Base-by-base conservation (phyloP, 2,329 filamentous ascomycete genomes). In the Verticillium alfalfae region DNA sequence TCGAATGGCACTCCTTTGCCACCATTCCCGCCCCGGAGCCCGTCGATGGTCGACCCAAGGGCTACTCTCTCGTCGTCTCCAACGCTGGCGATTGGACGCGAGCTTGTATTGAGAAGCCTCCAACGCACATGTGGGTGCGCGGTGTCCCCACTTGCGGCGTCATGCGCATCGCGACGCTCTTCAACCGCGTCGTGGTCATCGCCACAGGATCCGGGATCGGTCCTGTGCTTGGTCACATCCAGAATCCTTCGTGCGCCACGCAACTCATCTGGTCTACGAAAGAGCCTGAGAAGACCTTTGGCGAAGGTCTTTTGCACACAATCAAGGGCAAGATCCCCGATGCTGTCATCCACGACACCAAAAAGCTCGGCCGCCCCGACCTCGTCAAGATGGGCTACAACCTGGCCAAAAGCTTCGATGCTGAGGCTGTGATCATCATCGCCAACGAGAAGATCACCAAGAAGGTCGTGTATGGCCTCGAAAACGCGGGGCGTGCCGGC, bases 1-100 rank as follows among this genome's bases (percentile, higher is more conserved):
- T 81, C 9, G 90, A 93, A 73, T 91, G 88, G 81, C 90, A 93
- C 75, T 84, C 87, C 0, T 93, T 93, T 70, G 90, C 90, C 54
- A 88, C 88, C 1, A 90, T 93, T 63, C 86, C 89, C 1, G 81
- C 85, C 63, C 79, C 83, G 2, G 70, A 77, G 60, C 15, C 59
- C 2, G 67, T 67, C 18, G 66, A 71, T 49, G 71, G 69, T 52
- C 69, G 78, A 62, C 75, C 79, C 41, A 77, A 77, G 60, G 87
- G 84, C 15, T 91, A 88, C 75, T 91, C 88, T 0, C 78, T 90
- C 36, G 77, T 93, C 36, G 81, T 93, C 34, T 91, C 88, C 60
- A 88, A 88, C 66, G 89, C 88, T 3, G 90, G 90, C 26, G 89
- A 93, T 75, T 93, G 90, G 89, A 93, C 90, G 0, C 77, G 77